Evolutionary conservation across 1,284 basidiomycete species (phyloP).

Genomic region (Microbotryum intermedium): DNA sequence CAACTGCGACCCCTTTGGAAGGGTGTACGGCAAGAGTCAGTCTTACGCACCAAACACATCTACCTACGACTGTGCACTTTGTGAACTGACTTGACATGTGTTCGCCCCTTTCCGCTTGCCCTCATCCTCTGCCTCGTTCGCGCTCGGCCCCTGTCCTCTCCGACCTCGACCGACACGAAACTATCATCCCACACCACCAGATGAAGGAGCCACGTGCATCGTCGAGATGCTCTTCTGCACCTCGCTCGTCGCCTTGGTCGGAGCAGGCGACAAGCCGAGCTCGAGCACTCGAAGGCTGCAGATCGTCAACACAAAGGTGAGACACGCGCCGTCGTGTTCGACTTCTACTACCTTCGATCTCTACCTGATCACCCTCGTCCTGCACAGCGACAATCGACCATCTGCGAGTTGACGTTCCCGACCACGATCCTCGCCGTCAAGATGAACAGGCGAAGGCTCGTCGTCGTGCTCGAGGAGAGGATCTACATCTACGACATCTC

Average conservation of each 20-base stretch:
- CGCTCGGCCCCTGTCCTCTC: too few species aligned
- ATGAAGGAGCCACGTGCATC: conserved; percentile 85
- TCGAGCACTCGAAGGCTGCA: conserved; percentile 78
- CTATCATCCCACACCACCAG: conserved; percentile 48
- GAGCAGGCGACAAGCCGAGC: conserved; percentile 61
- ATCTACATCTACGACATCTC: conserved; percentile 99
- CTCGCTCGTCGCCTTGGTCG: conserved; percentile 89
- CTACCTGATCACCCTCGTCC: background rate
- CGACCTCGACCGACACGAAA: too few species aligned
- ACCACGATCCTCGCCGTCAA: conserved; percentile 92
- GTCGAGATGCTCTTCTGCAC: conserved; percentile 99
- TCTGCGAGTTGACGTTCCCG: conserved; percentile 96
- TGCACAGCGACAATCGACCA: conserved; percentile 87
- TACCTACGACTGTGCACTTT: too few species aligned
- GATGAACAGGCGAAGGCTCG: conserved; percentile 89
- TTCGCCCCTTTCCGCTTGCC: too few species aligned
- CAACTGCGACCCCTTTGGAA: conserved; percentile 95
- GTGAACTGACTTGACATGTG: too few species aligned
- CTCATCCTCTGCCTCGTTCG: too few species aligned
- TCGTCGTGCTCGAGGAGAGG: conserved; percentile 89
- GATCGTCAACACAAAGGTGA: conserved; percentile 94
- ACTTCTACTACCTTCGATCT: background rate
- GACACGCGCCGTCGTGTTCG: conserved; percentile 24
- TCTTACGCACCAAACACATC: too few species aligned
- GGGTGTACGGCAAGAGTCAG: conserved; percentile 88